phyloP scores from a whole-genome alignment of 1,139 yeast genomes.

The Pichia sp. region DNA sequence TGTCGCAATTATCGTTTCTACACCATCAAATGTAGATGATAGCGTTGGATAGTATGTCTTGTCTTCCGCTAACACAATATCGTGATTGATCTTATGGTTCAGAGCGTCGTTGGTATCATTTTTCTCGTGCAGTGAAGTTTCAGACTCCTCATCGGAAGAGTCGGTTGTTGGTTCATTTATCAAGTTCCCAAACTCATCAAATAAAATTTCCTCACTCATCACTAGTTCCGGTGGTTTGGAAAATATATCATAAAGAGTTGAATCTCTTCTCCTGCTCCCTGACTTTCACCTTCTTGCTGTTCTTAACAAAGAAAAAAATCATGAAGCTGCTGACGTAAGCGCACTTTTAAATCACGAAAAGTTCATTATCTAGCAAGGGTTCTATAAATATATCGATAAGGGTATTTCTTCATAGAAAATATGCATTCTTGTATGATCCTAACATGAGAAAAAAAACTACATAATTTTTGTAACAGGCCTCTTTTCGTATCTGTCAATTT shows the following conservation, averaged over 20 bases:
- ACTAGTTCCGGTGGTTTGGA: neutral
- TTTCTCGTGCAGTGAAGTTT: slow-evolving; percentile 19
- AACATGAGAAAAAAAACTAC: too few relatives aligned
- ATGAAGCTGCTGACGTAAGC: neutral
- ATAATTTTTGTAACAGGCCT: too few relatives aligned
- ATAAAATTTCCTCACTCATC: slow-evolving; percentile 40
- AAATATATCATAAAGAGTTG: too few relatives aligned
- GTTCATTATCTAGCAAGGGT: too few relatives aligned
- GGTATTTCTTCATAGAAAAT: too few relatives aligned
- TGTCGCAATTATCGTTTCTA: slow-evolving; percentile 60
- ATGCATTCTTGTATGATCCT: too few relatives aligned
- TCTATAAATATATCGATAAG: too few relatives aligned
- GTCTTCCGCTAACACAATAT: slow-evolving; percentile 44
- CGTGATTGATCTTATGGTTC: slow-evolving; percentile 19
- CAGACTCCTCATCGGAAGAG: slow-evolving; percentile 10
- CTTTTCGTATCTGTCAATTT: too few relatives aligned
- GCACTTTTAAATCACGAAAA: too few relatives aligned
- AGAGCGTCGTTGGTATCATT: slow-evolving; percentile 16
- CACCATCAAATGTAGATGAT: slow-evolving; percentile 50
- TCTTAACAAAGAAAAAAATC: neutral
- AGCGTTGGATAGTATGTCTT: slow-evolving; percentile 42
- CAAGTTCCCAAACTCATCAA: slow-evolving; percentile 82
- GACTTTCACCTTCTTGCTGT: neutral
- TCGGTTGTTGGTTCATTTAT: slow-evolving; percentile 45
- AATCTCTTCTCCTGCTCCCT: too few relatives aligned